phyloP scores from a whole-genome alignment of 1,139 yeast genomes.

The Yamadazyma triangularis region DNA sequence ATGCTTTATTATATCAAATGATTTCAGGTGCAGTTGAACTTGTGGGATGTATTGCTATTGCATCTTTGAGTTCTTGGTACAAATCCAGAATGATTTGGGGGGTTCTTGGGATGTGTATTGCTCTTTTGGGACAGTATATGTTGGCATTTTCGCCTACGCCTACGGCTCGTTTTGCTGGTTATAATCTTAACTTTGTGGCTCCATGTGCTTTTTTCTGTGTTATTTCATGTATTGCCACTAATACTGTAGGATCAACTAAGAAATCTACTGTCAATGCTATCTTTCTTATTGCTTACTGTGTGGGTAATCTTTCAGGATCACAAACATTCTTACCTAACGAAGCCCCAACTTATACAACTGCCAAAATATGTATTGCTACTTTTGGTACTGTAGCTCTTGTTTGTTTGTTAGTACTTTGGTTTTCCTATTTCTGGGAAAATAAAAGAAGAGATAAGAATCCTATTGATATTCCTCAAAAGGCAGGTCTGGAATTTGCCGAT shows the following conservation, averaged over 20 bases:
- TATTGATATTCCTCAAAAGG: slow-evolving; percentile 38
- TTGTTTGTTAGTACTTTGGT: slow-evolving; percentile 18
- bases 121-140: slow-evolving; percentile 40
- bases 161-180: slow-evolving; percentile 43
- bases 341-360: slow-evolving; percentile 51
- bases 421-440: slow-evolving; percentile 27
- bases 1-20: slow-evolving; percentile 30
- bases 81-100: slow-evolving; percentile 42
- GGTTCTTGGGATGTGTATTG: slow-evolving; percentile 30
- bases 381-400: slow-evolving; percentile 23
- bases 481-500: slow-evolving; percentile 54
- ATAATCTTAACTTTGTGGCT: slow-evolving; percentile 16
- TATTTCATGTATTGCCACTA: slow-evolving; percentile 47
- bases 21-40: slow-evolving; percentile 37
- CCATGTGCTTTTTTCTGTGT: slow-evolving; percentile 46
- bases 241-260: slow-evolving; percentile 71
- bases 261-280: slow-evolving; percentile 57
- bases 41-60: slow-evolving; percentile 37
- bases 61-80: slow-evolving; percentile 20
- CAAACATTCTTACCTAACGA: slow-evolving; percentile 54
- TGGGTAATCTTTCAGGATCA: slow-evolving; percentile 70
- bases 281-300: slow-evolving; percentile 58
- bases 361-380: slow-evolving; percentile 34
- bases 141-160: slow-evolving; percentile 41
- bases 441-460: slow-evolving; percentile 21